Evolutionary conservation across 2,329 filamentous ascomycete genomes (phyloP).

Genomic region (Neonectria hederae): DNA sequence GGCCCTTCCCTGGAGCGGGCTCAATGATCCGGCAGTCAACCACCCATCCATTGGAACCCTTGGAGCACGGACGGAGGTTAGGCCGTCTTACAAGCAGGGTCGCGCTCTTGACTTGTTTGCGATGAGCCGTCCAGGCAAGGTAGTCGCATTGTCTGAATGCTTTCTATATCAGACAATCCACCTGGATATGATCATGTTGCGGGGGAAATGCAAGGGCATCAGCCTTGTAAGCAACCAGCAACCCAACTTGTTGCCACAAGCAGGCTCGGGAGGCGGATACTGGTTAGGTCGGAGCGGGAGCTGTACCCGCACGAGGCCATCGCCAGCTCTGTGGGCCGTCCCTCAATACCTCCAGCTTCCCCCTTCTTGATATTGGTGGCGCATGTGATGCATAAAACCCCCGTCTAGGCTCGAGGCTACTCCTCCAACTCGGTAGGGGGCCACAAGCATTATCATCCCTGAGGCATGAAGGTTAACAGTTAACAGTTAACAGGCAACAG

Average conservation of each 20-base stretch:
- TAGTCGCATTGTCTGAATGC: background rate
- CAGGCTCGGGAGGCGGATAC: constrained; percentile 21
- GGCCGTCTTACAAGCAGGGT: constrained; percentile 35
- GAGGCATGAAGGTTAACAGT: background rate
- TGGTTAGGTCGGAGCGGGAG: constrained; percentile 16
- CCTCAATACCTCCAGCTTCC: constrained; percentile 19
- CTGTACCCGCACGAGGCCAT: constrained; percentile 35
- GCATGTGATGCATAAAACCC: constrained; percentile 29
- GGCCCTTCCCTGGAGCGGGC: background rate
- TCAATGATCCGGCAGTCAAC: constrained; percentile 16
- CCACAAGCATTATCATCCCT: constrained; percentile 6
- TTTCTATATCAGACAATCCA: background rate
- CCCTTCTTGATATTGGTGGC: constrained; percentile 30
- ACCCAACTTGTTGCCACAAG: background rate
- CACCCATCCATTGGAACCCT: background rate
- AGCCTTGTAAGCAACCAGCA: constrained; percentile 2
- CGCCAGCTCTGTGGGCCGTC: constrained; percentile 13
- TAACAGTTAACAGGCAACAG: background rate
- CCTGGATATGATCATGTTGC: background rate
- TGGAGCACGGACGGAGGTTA: constrained; percentile 32
- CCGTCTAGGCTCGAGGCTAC: constrained; percentile 27
- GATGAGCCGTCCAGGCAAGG: background rate
- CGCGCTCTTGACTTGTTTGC: constrained; percentile 28
- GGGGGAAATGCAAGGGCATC: background rate
- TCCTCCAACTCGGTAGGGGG: constrained; percentile 13